Evolutionary conservation across 2,329 filamentous ascomycete species (phyloP), one percentile per base, ranked within the genome.

Genomic region (Scedosporium apiospermum): DNA sequence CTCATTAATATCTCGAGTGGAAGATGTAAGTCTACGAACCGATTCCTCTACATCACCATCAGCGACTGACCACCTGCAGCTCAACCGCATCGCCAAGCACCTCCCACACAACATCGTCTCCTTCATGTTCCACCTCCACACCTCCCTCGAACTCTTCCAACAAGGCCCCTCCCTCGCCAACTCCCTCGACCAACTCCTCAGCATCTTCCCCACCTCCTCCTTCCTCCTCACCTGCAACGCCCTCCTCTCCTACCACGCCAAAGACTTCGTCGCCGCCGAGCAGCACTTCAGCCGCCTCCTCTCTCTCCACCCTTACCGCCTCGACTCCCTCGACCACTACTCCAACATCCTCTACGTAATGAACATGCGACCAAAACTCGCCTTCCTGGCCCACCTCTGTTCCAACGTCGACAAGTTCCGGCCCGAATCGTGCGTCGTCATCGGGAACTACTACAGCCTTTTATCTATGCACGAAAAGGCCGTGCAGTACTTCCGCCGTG

Each of bases 321-420:
- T 99, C 18, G 95, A 99, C 72, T 89, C 89, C 3, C 82, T 99
- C 18, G 95, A 99, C 70, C 90, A 96, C 70, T 99, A 97, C 74
- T 97, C 93, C 42, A 99, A 99, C 70, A 96, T 98, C 21, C 84
- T 99, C 14, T 98, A 97, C 71, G 93, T 99, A 34, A 88, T 98
- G 79, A 89, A 90, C 53, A 81, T 89, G 65, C 84, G 93, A 9
- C 91, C 95, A 0, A 96, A 96, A 71, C 81, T 99, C 23, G 93
- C 93, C 0, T 97, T 96, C 68, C 76, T 99, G 23, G 95, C 95
- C 0, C 93, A 97, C 69, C 80, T 97, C 10, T 96, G 95, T 68
- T 93, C 90, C 1, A 88, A 87, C 58, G 91, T 95, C 6, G 95
- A 99, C 79, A 96, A 93, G 70, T 99, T 99, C 75, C 88, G 95